Evolutionary conservation across 2,329 filamentous ascomycete genomes (phyloP).

Genomic region (Clonostachys sp.): DNA sequence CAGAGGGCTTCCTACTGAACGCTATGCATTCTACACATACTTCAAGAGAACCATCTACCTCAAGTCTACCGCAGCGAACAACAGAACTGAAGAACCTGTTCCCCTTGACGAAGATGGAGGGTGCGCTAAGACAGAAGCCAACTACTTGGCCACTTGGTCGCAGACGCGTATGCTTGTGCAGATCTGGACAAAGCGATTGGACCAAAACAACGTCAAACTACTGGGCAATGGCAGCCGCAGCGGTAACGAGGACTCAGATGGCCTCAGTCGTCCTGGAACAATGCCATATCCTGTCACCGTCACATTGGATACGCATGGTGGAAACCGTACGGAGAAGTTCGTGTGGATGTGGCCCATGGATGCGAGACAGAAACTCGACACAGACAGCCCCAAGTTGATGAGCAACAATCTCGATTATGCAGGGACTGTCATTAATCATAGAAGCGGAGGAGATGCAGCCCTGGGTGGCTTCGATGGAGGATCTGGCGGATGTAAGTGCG

Average conservation of each 20-base stretch:
- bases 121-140: slow-evolving; percentile 44
- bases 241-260: slow-evolving; percentile 13
- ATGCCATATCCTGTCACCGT: slow-evolving; percentile 63
- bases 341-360: slow-evolving; percentile 49
- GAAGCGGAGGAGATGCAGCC: slow-evolving; percentile 33
- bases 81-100: slow-evolving; percentile 33
- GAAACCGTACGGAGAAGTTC: slow-evolving; percentile 44
- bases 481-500: slow-evolving; percentile 56
- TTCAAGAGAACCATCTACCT: slow-evolving; percentile 86
- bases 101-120: slow-evolving; percentile 52
- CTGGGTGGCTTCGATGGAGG: slow-evolving; percentile 61
- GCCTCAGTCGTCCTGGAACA: slow-evolving; percentile 43
- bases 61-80: slow-evolving; percentile 48
- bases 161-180: slow-evolving; percentile 60
- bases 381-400: slow-evolving; percentile 36
- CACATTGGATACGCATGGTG: slow-evolving; percentile 59
- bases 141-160: slow-evolving; percentile 52
- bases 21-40: slow-evolving; percentile 93
- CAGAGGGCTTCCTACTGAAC: slow-evolving; percentile 72
- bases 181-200: slow-evolving; percentile 55
- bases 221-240: slow-evolving; percentile 11
- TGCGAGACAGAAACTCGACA: slow-evolving; percentile 36
- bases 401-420: slow-evolving; percentile 43
- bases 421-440: slow-evolving; percentile 48
- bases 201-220: slow-evolving; percentile 35